Evolutionary conservation across 225 moss, liverwort and hornwort species (phyloP).

Genomic region (Marchantia paleacea): DNA sequence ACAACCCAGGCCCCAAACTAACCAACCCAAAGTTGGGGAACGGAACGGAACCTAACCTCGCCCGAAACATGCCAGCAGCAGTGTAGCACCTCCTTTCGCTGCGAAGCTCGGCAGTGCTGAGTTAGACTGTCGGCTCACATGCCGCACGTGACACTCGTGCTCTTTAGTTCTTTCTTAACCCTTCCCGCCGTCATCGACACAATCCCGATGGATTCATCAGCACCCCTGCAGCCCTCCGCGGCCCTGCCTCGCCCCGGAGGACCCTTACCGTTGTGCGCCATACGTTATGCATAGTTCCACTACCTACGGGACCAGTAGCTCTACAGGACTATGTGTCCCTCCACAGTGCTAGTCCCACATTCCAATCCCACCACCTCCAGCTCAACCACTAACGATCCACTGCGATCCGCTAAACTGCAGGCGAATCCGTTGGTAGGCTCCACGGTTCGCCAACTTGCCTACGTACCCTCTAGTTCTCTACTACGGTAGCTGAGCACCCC

Average conservation of each 20-base stretch:
- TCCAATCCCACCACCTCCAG: background rate
- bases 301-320: background rate
- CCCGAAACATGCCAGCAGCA: too few species aligned
- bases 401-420: background rate
- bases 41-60: too few species aligned
- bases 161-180: background rate
- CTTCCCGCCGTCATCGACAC: background rate
- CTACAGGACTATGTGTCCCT: background rate
- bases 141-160: conserved; percentile 10
- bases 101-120: background rate
- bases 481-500: background rate
- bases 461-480: background rate
- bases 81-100: too few species aligned
- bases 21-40: too few species aligned
- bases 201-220: too few species aligned
- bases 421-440: background rate
- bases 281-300: background rate
- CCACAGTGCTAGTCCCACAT: background rate
- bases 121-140: background rate
- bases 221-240: background rate
- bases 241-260: background rate
- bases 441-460: background rate
- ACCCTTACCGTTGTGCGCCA: background rate
- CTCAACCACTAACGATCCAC: conserved; percentile 1
- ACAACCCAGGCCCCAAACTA: too few species aligned